Percentiles rank a stretch among this genome's conserved stretches.
phyloP scores from a whole-genome alignment of 192 early-diverging fungal species.

The Umbelopsis sp. region DNA sequence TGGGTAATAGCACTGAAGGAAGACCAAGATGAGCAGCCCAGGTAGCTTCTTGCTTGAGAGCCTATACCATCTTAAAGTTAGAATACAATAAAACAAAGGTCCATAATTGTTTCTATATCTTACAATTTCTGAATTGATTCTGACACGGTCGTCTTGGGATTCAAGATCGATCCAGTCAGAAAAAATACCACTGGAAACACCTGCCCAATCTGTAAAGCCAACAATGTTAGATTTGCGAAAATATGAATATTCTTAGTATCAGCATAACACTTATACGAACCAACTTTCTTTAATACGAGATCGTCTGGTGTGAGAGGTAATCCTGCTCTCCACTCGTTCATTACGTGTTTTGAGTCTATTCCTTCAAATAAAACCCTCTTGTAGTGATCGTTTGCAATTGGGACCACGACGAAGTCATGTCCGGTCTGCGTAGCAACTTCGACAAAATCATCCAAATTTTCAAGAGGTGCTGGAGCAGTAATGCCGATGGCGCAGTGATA shows the following conservation, averaged over 20 bases:
- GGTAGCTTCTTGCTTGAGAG: constrained; percentile 61
- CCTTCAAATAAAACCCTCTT: constrained; percentile 45
- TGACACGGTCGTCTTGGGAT: constrained; percentile 39
- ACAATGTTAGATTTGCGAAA: background rate
- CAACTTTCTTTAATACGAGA: constrained; percentile 47
- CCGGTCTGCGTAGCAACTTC: constrained; percentile 29
- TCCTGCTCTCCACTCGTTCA: constrained; percentile 43
- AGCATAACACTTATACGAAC: constrained; percentile 13
- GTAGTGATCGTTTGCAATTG: constrained; percentile 52
- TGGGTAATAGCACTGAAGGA: constrained; percentile 55
- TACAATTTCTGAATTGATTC: constrained; percentile 62
- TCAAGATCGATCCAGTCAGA: constrained; percentile 62
- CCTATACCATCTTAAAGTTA: constrained; percentile 28
- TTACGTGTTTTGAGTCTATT: constrained; percentile 11
- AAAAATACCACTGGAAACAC: constrained; percentile 46
- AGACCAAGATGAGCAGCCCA: constrained; percentile 76
- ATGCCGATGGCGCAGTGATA: constrained; percentile 9
- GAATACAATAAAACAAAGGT: background rate
- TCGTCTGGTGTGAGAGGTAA: constrained; percentile 46
- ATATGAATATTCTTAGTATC: too few species aligned
- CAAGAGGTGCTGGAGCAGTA: background rate
- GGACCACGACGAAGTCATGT: constrained; percentile 54
- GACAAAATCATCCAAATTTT: constrained; percentile 8
- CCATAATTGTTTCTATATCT: background rate
- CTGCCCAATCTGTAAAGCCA: constrained; percentile 25